Base-by-base conservation (phyloP, 2,329 filamentous ascomycete species). In the Fusarium sp. region DNA sequence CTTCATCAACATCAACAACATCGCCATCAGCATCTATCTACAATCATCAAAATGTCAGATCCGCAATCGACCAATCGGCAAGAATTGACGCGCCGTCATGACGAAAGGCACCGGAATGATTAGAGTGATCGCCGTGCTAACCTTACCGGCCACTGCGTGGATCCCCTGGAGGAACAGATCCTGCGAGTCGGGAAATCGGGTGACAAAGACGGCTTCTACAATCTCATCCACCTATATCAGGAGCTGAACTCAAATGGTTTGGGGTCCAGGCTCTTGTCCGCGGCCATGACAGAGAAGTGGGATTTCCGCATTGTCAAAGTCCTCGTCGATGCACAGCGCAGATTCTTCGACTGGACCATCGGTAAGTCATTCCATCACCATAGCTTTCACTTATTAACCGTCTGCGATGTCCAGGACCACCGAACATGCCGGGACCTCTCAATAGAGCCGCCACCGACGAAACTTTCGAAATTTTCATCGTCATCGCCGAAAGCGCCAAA, bases 201-300 rank as follows among this genome's bases (percentile, higher is more conserved):
- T 12, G 7, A 30, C 28, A 37, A n/a, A 37, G 9, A n/a, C 6
- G 18, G 12, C 3, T 37, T 37, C 34, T n/a, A 18, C 18, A 2
- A 1, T 18, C 11, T 12, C 10, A n/a, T 37, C 6, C 10, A n/a
- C 34, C 0, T 7, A 11, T 37, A 7, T n/a, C 3, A 7, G 0
- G 18, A 37, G 6, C 18, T 37, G 3, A n/a, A 37, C 34, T 37
- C 18, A 10, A 4, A 6, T 11, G 34, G 18, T 10, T 18, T n/a
- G 18, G 34, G 34, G 10, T 10, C 34, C 10, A 5, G 10, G 18
- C 34, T 37, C 6, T 37, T n/a, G 6, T 12, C 5, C 18, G 34
- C 34, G 18, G 34, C 34, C 6, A 37, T 37, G 10, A 6, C 0
- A n/a, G 5, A 37, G 34, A 37, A 12, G 34, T 37, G 34, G 34